Conservation (phyloP, 108 stramenopile species). For the Bacterosira constricta region DNA sequence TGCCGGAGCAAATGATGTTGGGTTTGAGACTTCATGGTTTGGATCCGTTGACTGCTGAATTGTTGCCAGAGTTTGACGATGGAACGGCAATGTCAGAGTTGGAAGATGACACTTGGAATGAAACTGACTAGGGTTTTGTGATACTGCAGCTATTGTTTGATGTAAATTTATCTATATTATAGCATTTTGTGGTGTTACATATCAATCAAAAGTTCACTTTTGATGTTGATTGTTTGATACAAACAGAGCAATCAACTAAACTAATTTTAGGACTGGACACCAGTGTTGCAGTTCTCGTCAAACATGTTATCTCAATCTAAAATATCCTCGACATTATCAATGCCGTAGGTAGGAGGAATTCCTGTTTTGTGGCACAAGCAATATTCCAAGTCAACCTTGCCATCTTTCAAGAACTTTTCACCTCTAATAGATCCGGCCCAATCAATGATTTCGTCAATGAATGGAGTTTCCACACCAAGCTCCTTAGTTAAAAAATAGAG, state of each 20-base stretch:
- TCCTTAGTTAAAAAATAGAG: constrained; percentile 50
- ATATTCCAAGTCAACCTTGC: constrained; percentile 39
- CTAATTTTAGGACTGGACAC: too few relatives aligned
- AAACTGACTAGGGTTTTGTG: constrained; percentile 18
- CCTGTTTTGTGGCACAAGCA: constrained; percentile 34
- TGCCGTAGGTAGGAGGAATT: constrained; percentile 52
- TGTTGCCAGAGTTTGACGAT: constrained; percentile 51
- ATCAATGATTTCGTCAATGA: constrained; percentile 54
- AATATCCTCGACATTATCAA: constrained; percentile 30
- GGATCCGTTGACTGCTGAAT: constrained; percentile 78
- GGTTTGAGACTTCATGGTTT: constrained; percentile 85
- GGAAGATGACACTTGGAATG: not conserved
- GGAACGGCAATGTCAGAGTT: constrained; percentile 10
- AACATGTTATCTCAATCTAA: constrained; percentile 48
- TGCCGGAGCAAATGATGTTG: constrained; percentile 86
- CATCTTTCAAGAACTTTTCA: constrained; percentile 48
- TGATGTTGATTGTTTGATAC: too few relatives aligned
- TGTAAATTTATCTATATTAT: too few relatives aligned
- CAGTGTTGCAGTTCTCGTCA: too few relatives aligned
- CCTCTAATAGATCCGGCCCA: constrained; percentile 49
- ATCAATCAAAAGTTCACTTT: too few relatives aligned
- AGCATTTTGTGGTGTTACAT: too few relatives aligned
- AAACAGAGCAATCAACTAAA: too few relatives aligned
- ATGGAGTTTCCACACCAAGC: constrained; percentile 47
- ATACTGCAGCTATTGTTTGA: too few relatives aligned